phyloP scores from a whole-genome alignment of 2,329 filamentous ascomycete genomes.

The Paraconiothyrium brasiliense region DNA sequence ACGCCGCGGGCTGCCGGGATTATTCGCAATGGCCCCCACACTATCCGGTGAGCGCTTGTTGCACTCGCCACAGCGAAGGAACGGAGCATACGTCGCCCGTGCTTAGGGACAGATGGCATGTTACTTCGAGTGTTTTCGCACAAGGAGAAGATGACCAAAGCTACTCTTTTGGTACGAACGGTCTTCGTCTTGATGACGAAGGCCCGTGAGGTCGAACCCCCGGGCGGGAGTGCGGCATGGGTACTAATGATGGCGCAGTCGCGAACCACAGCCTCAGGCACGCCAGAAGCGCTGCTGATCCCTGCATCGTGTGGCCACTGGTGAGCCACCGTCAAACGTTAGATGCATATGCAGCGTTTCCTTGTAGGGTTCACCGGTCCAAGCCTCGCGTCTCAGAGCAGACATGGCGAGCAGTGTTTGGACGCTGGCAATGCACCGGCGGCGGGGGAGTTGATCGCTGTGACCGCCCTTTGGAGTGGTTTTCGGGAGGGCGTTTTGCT shows the following conservation, averaged over 20 bases:
- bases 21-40: slow-evolving; percentile 18
- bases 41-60: slow-evolving; percentile 23
- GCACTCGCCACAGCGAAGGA: slow-evolving; percentile 21
- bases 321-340: slow-evolving; percentile 7
- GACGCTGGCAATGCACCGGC: slow-evolving; percentile 11
- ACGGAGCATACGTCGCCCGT: slow-evolving; percentile 12
- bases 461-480: slow-evolving; percentile 29
- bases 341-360: slow-evolving; percentile 19
- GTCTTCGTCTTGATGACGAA: not conserved
- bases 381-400: slow-evolving; percentile 21
- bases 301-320: slow-evolving; percentile 11
- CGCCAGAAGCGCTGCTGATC: slow-evolving; percentile 9
- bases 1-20: slow-evolving; percentile 4
- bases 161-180: not conserved
- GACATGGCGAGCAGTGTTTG: slow-evolving; percentile 20
- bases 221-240: not conserved
- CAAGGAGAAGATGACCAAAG: not conserved
- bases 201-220: not conserved
- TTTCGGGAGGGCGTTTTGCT: slow-evolving; percentile 19
- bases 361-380: slow-evolving; percentile 23
- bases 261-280: slow-evolving; percentile 19
- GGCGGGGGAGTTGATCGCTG: not conserved
- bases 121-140: not conserved
- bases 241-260: slow-evolving; percentile 12
- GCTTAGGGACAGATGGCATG: slow-evolving; percentile 6